These are phyloP conservation scores for Pouteria glomerata DNA, from an alignment of 148 eudicot species.

Conservation along the genomic window DNA sequence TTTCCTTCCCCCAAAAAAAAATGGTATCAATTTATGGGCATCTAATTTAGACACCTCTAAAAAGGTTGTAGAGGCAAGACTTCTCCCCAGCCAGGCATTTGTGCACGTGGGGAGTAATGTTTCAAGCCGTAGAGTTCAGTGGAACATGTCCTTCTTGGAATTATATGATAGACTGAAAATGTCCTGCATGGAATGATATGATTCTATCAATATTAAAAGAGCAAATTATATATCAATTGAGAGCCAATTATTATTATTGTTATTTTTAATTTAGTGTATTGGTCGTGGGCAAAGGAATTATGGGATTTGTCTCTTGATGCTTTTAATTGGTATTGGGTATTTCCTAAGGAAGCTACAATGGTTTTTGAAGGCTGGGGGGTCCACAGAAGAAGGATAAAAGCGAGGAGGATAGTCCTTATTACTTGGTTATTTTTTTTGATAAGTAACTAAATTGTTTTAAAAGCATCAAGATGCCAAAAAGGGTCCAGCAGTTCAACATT, in stretches of 20 bases:
- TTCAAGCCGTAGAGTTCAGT: background rate
- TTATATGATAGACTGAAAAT: background rate
- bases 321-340: too few relatives aligned
- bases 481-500: too few relatives aligned
- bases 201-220: background rate
- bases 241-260: background rate
- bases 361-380: too few relatives aligned
- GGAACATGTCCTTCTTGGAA: background rate
- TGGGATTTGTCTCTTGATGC: too few relatives aligned
- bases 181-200: background rate
- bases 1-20: background rate
- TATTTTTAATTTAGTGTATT: background rate
- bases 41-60: background rate
- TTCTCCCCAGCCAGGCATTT: background rate
- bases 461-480: too few relatives aligned
- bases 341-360: too few relatives aligned
- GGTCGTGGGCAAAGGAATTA: too few relatives aligned
- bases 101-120: background rate
- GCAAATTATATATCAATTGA: background rate
- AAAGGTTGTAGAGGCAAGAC: background rate
- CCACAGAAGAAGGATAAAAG: too few relatives aligned
- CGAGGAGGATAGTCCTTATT: too few relatives aligned
- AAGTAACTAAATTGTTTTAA: too few relatives aligned
- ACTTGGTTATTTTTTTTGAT: too few relatives aligned
- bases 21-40: background rate